Evolutionary conservation across 2,329 filamentous ascomycete species (phyloP), one percentile per base, ranked within the genome.

Genomic region (Talaromyces sp.): DNA sequence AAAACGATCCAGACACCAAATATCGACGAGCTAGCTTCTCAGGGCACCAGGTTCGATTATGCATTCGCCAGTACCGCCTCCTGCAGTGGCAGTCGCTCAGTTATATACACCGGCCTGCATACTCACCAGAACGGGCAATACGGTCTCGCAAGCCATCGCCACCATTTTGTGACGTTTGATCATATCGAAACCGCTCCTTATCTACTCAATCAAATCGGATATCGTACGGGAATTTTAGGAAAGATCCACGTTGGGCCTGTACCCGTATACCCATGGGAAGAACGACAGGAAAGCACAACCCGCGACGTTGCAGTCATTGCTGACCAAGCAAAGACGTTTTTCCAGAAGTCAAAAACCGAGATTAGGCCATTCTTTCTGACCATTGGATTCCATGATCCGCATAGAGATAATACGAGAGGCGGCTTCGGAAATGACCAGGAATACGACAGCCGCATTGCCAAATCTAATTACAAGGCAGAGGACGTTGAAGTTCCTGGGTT

Each of bases 31-130:
- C 73, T 81, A 9, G 78, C 79, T 0, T 61, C 65, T 0, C 48
- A 72, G 46, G 76, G 75, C 19, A 71, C 70, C 0, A 61, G 61
- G 1, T 81, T 80, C 62, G 67, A 69, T n/a, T 66, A 57, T 24
- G 59, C 59, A 2, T 61, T 61, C 41, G 59, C 59, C 7, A 61
- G 59, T 27, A 61, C 59, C 69, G 79, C 80, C 0, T 82, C 79
- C 0, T 82, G 80, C 67, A 80, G 77, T 58, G 76, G 74, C 32
- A 80, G 76, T 63, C 74, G 79, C 6, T 77, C 78, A 0, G 75
- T 76, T 17, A 75, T 82, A 21, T 82, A 81, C 65, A 81, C 79
- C 0, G 80, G 80, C 3, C 69, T 80, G 0, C 80, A 82, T 57
- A 80, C 78, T 0, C 69, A 71, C 50, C 61, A 82, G 58, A 81